Evolutionary conservation across 192 early-diverging fungal species (phyloP), one percentile per base, ranked within the genome.

Genomic region (Backusella westeae): DNA sequence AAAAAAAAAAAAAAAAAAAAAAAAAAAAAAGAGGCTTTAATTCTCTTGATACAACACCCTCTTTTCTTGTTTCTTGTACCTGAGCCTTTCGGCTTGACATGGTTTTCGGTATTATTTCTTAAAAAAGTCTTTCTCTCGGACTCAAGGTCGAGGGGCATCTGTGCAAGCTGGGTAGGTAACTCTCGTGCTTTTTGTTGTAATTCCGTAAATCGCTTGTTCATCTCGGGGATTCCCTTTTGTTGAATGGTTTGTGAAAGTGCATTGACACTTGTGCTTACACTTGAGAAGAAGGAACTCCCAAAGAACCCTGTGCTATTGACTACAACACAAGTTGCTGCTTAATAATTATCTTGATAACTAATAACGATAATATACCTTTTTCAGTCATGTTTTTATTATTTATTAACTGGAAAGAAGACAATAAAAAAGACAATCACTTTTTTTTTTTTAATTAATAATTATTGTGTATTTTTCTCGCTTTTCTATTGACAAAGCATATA

Each of bases 81-180:
- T 81, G 56, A 63, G 8, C 56, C 56, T 9, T 63, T 63, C 29
- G 56, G 56, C 29, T 63, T 63, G 0, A 29, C 26, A 29, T 63
- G 56, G 19, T 49, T 49, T 26, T 80, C 68, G 38, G 77, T 85
- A 35, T 86, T 85, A 38, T 87, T 77, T 38, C 78, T 83, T n/a
- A 88, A 69, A 81, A 88, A 90, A 15, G 78, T 80, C 10, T 85
- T 76, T 38, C 85, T 80, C 66, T 87, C 85, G 52, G 73, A 75
- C 46, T 89, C 84, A 19, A 89, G 67, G 15, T 78, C 77, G 34
- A 80, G 80, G 0, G 87, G 82, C 29, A 83, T 36, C 19, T 71
- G 38, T 21, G 49, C 74, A 32, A 83, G 46, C 29, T 79, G 72
- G 1, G 10, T 36, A 0, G 82, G 82, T 6, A 77, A 34, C 39